Base-by-base conservation (phyloP, 164 flowering plant genomes). In the Protea cynaroides region DNA sequence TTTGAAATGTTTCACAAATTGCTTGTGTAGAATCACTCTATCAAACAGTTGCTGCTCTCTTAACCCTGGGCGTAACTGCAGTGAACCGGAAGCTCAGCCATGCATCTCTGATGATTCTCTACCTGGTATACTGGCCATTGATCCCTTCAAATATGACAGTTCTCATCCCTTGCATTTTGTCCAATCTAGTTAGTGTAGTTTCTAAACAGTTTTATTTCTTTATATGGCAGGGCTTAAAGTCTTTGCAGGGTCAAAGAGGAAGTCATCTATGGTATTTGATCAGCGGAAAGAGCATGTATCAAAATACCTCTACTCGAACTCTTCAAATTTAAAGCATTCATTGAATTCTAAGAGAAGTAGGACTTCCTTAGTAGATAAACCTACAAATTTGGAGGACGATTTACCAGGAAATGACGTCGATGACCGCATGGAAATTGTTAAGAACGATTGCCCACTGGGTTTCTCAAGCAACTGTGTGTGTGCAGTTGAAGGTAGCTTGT, bases 171-270 rank as follows among this genome's bases (percentile, higher is more conserved):
- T 54, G 0, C 57, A 54, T 12, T 22, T 6, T 21, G 17, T 25
- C 8, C 19, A 19, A 19, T 38, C 25, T 22, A 12, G 53, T 1
- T 40, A 44, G 15, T 2, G 8, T 15, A 7, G 7, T 3, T 44
- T 17, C n/a, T 24, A 18, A 5, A 8, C 9, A 8, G 15, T 44
- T 61, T 19, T 8, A 14, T 24, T 18, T 14, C 12, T 4, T 23
- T 58, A 8, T 70, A 38, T 71, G 69, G 66, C 73, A 89, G 97
- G 97, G 24, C 73, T 84, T 72, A 78, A 77, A 75, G 59, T 25
- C 2, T 67, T 73, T 60, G 78, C 91, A 55, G 92, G 88, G 24
- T 69, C 75, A 52, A 91, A 91, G 83, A 80, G 97, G 81, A 91
- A 85, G 73, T 59, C 58, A 13, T 59, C 57, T 38, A 69, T 62